Evolutionary conservation across 2,329 filamentous ascomycete genomes (phyloP).

Genomic region (Sclerotinia sclerotiorum): DNA sequence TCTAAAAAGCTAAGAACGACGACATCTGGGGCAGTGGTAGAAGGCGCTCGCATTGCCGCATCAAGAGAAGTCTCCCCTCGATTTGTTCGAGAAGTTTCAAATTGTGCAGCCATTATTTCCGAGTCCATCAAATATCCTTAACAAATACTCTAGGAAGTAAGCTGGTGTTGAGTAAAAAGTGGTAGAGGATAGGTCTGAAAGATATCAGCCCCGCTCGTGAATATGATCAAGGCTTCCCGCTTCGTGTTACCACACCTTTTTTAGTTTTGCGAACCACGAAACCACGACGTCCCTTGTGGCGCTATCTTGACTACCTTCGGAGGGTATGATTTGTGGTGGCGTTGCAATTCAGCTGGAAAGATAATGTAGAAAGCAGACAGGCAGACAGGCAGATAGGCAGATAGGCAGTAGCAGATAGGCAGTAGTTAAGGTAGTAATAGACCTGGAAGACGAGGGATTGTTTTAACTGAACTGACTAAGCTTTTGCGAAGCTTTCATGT

Average conservation of each 20-base stretch:
- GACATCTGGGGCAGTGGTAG: conserved; percentile 42
- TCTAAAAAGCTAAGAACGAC: conserved; percentile 44
- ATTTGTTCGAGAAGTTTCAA: neutral
- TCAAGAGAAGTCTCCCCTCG: conserved; percentile 38
- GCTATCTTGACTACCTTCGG: conserved; percentile 6
- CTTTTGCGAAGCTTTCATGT: too few relatives aligned
- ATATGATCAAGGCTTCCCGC: conserved; percentile 16
- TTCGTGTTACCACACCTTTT: conserved; percentile 22
- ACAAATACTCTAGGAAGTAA: neutral
- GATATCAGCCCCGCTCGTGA: conserved; percentile 22
- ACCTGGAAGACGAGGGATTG: neutral
- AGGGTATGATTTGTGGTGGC: conserved; percentile 14
- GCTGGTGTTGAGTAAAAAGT: neutral
- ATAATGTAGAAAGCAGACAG: neutral
- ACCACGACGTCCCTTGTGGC: conserved; percentile 16
- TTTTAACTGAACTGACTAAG: neutral
- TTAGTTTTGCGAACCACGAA: neutral
- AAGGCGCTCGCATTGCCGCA: conserved; percentile 46
- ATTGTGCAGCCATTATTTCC: conserved; percentile 11
- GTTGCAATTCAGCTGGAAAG: conserved; percentile 18
- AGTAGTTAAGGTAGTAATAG: too few relatives aligned
- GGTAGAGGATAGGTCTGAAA: conserved; percentile 12
- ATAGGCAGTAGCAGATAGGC: too few relatives aligned
- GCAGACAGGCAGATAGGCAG: too few relatives aligned
- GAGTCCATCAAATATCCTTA: neutral